These are phyloP conservation scores for Jacaranda copaia DNA, from an alignment of 257 asterid genomes.

Conservation along the genomic window DNA sequence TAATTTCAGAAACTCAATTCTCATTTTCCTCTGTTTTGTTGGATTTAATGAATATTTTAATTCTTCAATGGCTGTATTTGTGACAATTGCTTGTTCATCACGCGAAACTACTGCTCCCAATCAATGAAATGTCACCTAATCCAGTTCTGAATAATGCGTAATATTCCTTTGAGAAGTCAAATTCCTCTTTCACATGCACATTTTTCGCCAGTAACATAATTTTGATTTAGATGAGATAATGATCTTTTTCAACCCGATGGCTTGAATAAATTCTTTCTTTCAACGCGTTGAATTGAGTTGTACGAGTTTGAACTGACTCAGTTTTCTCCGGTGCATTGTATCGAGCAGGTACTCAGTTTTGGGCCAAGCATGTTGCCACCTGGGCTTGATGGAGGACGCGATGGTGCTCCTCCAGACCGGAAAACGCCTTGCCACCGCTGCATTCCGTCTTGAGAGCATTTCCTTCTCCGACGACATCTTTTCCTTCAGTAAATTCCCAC, in stretches of 20 bases:
- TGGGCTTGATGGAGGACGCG: constrained; percentile 96
- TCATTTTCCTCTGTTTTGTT: constrained; percentile 1
- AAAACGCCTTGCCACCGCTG: constrained; percentile 88
- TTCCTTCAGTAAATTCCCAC: constrained; percentile 60
- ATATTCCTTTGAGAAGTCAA: constrained; percentile 42
- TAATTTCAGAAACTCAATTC: constrained; percentile 32
- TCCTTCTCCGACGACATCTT: constrained; percentile 87
- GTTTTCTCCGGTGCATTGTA: constrained; percentile 20
- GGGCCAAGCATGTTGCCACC: constrained; percentile 95
- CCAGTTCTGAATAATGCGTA: constrained; percentile 23
- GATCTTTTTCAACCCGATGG: neutral
- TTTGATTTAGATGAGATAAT: constrained; percentile 14
- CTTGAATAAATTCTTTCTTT: neutral
- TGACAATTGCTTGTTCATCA: constrained; percentile 46
- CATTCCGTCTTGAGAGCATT: constrained; percentile 88
- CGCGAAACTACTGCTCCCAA: constrained; percentile 48
- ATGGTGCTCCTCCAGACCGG: constrained; percentile 92
- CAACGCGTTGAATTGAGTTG: constrained; percentile 29
- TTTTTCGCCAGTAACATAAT: constrained; percentile 28
- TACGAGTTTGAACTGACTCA: constrained; percentile 29
- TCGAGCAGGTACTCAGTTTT: constrained; percentile 74
- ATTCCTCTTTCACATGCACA: constrained; percentile 12
- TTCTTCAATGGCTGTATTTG: constrained; percentile 5
- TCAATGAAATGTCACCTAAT: constrained; percentile 42
- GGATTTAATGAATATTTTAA: neutral